phyloP scores from a whole-genome alignment of 2,329 filamentous ascomycete species.

The Cryphonectria carpinicola region DNA sequence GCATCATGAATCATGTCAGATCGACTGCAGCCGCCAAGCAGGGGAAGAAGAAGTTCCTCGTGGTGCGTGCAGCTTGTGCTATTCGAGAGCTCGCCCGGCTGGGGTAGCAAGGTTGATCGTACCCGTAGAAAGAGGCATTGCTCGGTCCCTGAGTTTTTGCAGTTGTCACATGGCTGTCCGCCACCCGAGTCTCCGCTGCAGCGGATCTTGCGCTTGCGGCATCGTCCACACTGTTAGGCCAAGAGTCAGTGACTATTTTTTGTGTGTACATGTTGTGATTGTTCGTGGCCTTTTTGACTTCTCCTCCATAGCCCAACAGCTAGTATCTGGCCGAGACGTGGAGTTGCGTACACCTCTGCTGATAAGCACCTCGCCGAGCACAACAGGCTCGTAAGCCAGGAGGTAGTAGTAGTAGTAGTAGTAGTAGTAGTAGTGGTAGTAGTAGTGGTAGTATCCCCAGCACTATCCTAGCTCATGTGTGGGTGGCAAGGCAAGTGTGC shows the following conservation, averaged over 20 bases:
- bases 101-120: constrained; percentile 30
- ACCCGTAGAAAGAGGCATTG: constrained; percentile 83
- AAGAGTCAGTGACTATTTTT: constrained; percentile 15
- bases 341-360: background rate
- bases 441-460: background rate
- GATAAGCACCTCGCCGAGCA: background rate
- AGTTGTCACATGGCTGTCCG: constrained; percentile 81
- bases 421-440: background rate
- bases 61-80: background rate
- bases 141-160: constrained; percentile 72
- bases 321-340: background rate
- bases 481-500: background rate
- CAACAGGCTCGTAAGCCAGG: background rate
- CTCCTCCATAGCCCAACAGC: background rate
- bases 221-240: constrained; percentile 75
- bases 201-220: constrained; percentile 90
- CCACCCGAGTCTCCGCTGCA: constrained; percentile 85
- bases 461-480: background rate
- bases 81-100: background rate
- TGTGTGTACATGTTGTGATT: background rate
- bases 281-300: background rate
- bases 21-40: background rate
- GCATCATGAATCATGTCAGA: constrained; percentile 14
- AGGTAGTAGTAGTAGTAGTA: background rate
- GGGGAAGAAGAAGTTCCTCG: background rate